Evolutionary conservation across 1,139 yeast genomes (phyloP), one percentile per base, ranked within the genome.

Genomic region (Debaryomyces sp.): DNA sequence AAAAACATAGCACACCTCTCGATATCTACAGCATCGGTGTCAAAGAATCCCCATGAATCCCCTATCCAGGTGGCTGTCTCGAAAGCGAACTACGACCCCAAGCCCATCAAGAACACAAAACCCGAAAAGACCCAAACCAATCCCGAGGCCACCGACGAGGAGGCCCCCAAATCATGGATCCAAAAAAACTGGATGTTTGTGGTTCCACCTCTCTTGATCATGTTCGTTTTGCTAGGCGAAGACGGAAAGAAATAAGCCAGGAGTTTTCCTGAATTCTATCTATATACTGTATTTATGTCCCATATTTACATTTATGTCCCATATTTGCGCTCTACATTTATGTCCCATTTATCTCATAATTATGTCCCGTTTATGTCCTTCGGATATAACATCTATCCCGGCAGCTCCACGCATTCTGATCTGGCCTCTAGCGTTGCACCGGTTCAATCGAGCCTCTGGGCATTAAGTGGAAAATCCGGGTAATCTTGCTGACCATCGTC

Each of bases 121-220:
- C 37, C 43, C 15, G 26, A 30, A 10, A 51, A 30, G 27, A 40
- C 40, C 6, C 33, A 40, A 29, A 33, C 26, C 17, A 46, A 51
- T 35, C 29, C 43, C 10, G 55, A 55, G 43, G 57, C 55, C 15
- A 64, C 60, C 38, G 64, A 61, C 6, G 73, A 61, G 23, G 67
- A 58, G 5, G 72, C 66, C 45, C 70, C 73, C 24, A 69, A 79
- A 46, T 75, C 82, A 1, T 81, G 78, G 68, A 64, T 81, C 23
- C 84, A 80, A 55, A 75, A 75, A 62, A 73, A 81, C 59, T 81
- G 85, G 85, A 67, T 77, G 67, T 80, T 78, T 57, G 53, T 76
- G 23, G 77, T 73, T 2, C 71, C 75, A 10, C 80, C 82, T 15
- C 60, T 77, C 42, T 44, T 78, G 15, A 50, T 77, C 13, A 47